Conservation (phyloP, 495 filamentous ascomycete species). For the Penicillium bialowiezense region DNA sequence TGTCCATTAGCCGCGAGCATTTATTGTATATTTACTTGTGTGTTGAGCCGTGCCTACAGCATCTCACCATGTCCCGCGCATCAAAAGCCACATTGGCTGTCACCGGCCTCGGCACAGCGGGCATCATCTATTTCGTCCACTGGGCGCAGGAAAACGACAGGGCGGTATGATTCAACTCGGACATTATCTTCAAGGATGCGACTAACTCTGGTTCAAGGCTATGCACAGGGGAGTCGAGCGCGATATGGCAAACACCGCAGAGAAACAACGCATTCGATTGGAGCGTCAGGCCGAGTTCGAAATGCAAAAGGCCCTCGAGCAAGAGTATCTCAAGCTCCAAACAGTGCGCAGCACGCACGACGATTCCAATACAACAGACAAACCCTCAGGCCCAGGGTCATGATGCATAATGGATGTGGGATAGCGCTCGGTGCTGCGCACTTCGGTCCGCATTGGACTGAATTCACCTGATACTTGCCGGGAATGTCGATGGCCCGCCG, state of each 20-base stretch:
- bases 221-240: conserved; percentile 96
- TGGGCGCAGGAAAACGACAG: conserved; percentile 83
- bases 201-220: conserved; percentile 52
- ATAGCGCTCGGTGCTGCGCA: background rate
- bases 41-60: background rate
- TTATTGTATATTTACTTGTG: background rate
- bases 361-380: conserved; percentile 12
- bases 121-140: conserved; percentile 84
- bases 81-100: conserved; percentile 80
- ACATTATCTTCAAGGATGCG: background rate
- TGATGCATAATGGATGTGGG: background rate
- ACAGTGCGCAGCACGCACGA: conserved; percentile 47
- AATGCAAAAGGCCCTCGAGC: conserved; percentile 78
- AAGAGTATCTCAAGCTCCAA: conserved; percentile 89
- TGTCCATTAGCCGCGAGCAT: background rate
- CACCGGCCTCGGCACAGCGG: conserved; percentile 71
- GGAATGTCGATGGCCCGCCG: background rate
- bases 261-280: conserved; percentile 84
- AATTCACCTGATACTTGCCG: background rate
- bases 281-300: conserved; percentile 92
- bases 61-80: conserved; percentile 71
- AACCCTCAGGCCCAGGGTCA: conserved; percentile 17
- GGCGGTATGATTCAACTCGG: conserved; percentile 54
- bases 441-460: background rate
- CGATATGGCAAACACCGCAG: no score